Evolutionary conservation across 805 yeast genomes (phyloP), one percentile per base, ranked within the genome.

Genomic region (Candida nitratophila): DNA sequence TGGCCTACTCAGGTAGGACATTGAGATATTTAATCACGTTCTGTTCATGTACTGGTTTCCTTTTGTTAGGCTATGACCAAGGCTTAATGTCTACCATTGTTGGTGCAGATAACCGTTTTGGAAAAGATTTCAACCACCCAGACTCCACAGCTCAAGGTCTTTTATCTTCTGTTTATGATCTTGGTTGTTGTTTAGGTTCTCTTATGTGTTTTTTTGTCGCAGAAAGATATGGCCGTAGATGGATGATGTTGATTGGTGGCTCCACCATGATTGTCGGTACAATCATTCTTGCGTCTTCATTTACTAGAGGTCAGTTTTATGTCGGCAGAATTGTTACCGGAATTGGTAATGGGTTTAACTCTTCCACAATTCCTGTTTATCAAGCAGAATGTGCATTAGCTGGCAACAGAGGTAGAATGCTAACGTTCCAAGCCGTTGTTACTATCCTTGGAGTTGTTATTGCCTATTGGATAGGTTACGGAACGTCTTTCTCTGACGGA

Each of bases 341-440:
- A 51, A 52, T 83, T 40, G 95, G 91, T 54, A 83, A 80, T 48
- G 93, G 93, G 48, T 61, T 83, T 58, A 77, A 78, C 58, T 82
- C 90, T 15, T 79, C 89, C 15, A 81, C 89, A 26, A 82, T 83
- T 44, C 95, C 95, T 14, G 81, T 83, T 49, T 86, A 86, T 79
- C 90, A 83, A 60, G 74, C 91, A 2, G 95, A 86, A 63, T 74
- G 79, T 63, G 75, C 89, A 35, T 75, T 74, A 47, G 75, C 87
- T 11, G 77, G 74, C 47, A 71, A 69, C 48, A 77, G 90, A 68
- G 91, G 91, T 52, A 67, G 73, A 49, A 65, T 83, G 50, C 86
- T 83, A 43, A 75, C 76, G 51, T 65, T 82, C 56, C 86, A 83
- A 64, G 90, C 90, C 42, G 76, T 85, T 26, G 74, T 82, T 34